A percentile compares a stretch with the other conserved stretches of the same genome.
Evolutionary conservation across 306 rosid genomes (phyloP).

Genomic region (apple (Malus domestica)): DNA sequence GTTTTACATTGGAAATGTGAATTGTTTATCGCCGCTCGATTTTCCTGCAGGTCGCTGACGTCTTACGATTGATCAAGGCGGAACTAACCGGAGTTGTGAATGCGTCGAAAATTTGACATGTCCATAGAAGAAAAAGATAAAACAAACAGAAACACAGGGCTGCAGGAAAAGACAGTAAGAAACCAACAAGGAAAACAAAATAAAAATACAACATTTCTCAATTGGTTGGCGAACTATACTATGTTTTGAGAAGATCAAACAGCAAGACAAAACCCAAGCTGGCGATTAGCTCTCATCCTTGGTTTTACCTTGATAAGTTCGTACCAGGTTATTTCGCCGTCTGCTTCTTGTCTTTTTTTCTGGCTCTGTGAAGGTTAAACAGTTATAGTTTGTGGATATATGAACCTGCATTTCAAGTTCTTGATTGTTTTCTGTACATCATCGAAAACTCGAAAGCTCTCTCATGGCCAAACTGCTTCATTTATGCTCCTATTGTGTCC

Average conservation of each 20-base stretch:
- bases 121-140: background rate
- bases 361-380: background rate
- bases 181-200: background rate
- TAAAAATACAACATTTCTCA: background rate
- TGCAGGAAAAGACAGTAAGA: background rate
- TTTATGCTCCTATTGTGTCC: background rate
- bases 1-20: background rate
- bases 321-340: background rate
- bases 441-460: background rate
- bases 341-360: background rate
- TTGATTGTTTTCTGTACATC: background rate
- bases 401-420: background rate
- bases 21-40: background rate
- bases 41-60: conserved; percentile 42
- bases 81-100: conserved; percentile 26
- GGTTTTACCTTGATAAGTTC: background rate
- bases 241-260: background rate
- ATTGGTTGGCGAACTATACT: conserved; percentile 1
- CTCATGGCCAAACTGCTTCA: background rate
- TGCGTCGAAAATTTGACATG: background rate
- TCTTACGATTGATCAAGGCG: conserved; percentile 42
- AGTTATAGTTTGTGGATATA: background rate
- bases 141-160: background rate
- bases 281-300: background rate
- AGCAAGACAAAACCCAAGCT: background rate